These are phyloP conservation scores for Lyophyllum shimeji DNA, from an alignment of 768 basidiomycete species.

Conservation along the genomic window DNA sequence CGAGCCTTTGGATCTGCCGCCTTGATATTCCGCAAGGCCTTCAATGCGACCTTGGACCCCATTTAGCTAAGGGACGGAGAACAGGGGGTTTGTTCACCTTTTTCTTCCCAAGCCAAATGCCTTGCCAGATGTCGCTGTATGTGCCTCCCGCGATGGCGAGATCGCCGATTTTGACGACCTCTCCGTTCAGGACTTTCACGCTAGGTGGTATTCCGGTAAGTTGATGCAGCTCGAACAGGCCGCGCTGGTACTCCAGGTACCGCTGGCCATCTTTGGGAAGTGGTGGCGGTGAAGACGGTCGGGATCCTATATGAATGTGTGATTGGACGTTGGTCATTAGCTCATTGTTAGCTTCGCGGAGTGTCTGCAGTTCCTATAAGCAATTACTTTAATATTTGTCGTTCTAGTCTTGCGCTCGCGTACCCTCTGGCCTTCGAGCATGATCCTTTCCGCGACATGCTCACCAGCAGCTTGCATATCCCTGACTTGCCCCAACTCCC, in stretches of 20 bases:
- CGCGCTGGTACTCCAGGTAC: constrained; percentile 44
- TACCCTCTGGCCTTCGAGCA: constrained; percentile 55
- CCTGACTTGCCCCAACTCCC: constrained; percentile 35
- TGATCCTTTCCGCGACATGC: constrained; percentile 42
- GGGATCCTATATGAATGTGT: not conserved
- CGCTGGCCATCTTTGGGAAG: constrained; percentile 27
- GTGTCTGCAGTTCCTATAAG: constrained; percentile 27
- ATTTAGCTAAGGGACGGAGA: not conserved
- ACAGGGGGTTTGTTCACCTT: constrained; percentile 32
- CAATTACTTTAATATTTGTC: not conserved
- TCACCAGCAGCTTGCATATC: constrained; percentile 41
- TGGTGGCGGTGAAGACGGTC: constrained; percentile 18
- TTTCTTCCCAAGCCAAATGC: constrained; percentile 53
- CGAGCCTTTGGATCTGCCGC: constrained; percentile 40
- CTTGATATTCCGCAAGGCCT: constrained; percentile 48
- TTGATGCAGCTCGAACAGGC: constrained; percentile 45
- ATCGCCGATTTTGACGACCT: constrained; percentile 40
- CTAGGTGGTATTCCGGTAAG: constrained; percentile 54
- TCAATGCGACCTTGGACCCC: constrained; percentile 51
- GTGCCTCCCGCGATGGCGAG: constrained; percentile 48
- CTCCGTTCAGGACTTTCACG: constrained; percentile 52
- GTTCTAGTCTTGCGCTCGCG: not conserved
- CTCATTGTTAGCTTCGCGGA: constrained; percentile 20
- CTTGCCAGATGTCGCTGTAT: constrained; percentile 56
- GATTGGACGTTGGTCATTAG: constrained; percentile 12